Percentiles rank a stretch among this genome's conserved stretches.
Evolutionary conservation across 345 rosid genomes (phyloP).

Genomic region (Raphanus sativus): DNA sequence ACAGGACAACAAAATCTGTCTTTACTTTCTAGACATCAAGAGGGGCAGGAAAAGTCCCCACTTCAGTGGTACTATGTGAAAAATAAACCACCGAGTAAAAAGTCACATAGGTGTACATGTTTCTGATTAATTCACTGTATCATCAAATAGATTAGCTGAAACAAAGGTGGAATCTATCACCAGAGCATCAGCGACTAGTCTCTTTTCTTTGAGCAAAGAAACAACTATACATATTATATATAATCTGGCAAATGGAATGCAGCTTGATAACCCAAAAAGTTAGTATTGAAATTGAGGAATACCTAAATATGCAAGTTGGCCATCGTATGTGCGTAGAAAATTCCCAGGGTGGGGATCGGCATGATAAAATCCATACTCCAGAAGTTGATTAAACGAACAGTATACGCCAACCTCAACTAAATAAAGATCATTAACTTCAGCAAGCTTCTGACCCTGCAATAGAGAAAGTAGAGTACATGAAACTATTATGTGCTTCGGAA

Average conservation of each 20-base stretch:
- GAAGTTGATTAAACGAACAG: constrained; percentile 92
- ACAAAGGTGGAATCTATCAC: constrained; percentile 7
- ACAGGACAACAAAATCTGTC: not conserved
- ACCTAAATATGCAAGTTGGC: constrained; percentile 94
- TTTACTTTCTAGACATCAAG: constrained; percentile 7
- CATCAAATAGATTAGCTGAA: not conserved
- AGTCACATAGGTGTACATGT: constrained; percentile 1
- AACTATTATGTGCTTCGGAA: constrained; percentile 6
- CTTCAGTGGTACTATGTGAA: not conserved
- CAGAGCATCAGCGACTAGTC: constrained; percentile 6
- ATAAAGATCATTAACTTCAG: constrained; percentile 77
- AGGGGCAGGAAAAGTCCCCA: not conserved
- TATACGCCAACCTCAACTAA: constrained; percentile 82
- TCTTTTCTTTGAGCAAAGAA: not conserved
- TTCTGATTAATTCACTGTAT: constrained; percentile 17
- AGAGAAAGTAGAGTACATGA: constrained; percentile 14
- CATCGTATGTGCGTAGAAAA: constrained; percentile 81
- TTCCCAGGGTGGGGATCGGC: constrained; percentile 99
- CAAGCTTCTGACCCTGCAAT: constrained; percentile 76
- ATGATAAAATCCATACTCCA: constrained; percentile 94
- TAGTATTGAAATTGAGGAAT: constrained; percentile 20
- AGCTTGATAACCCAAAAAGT: not conserved
- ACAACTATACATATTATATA: not conserved
- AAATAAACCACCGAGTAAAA: not conserved
- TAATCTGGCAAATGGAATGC: constrained; percentile 1